Evolutionary conservation across 2,329 filamentous ascomycete genomes (phyloP).

Genomic region (Ceratocystis albifundus): DNA sequence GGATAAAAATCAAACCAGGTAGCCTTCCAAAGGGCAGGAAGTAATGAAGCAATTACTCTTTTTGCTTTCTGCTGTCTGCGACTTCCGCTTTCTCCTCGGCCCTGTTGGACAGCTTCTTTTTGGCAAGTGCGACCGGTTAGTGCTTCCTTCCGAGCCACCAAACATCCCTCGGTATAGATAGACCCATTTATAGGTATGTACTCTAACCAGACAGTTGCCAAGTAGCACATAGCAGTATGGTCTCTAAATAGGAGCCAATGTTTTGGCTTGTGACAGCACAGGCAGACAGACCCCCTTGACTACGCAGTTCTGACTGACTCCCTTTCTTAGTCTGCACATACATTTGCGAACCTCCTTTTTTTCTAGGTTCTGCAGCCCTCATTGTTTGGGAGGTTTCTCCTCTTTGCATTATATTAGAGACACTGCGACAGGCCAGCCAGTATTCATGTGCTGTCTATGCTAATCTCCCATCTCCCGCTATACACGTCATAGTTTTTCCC

Average conservation of each 20-base stretch:
- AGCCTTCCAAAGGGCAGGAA: not conserved
- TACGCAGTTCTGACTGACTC: not conserved
- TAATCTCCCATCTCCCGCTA: too few species aligned
- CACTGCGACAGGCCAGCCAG: too few species aligned
- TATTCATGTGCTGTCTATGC: not conserved
- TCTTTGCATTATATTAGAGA: too few species aligned
- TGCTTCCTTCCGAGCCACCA: not conserved
- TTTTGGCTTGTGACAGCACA: conserved; percentile 9
- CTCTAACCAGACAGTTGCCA: not conserved
- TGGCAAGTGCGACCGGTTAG: not conserved
- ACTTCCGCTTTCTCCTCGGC: not conserved
- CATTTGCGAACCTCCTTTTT: not conserved
- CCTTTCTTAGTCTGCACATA: not conserved
- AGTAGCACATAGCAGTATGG: not conserved
- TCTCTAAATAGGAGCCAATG: not conserved
- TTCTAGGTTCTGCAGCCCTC: too few species aligned
- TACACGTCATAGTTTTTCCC: not conserved
- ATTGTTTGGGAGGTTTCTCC: too few species aligned
- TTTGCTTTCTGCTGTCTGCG: not conserved
- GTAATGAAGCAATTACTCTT: not conserved
- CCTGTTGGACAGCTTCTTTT: not conserved
- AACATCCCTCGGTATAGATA: conserved; percentile 3
- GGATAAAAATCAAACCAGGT: not conserved
- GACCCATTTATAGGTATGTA: not conserved
- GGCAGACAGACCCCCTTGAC: not conserved